Percentiles rank a stretch among this genome's conserved stretches.
These are phyloP conservation scores for Hysterium pulicare DNA, from an alignment of 2,329 filamentous ascomycete species.

Conservation along the genomic window DNA sequence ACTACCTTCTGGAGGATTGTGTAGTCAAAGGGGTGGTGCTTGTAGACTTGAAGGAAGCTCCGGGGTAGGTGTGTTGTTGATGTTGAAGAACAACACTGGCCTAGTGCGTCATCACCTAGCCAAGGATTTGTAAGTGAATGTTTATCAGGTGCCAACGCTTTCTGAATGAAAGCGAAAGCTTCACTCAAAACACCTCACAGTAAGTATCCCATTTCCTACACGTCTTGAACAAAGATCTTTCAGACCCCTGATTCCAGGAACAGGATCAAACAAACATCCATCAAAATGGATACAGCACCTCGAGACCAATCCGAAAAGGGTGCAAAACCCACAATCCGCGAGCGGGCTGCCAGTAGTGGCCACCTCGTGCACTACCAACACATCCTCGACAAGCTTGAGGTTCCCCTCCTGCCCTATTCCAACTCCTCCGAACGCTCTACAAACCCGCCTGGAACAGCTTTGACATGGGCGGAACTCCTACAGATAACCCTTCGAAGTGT, in stretches of 20 bases:
- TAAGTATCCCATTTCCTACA: neutral
- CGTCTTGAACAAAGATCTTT: no score
- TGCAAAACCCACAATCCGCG: neutral
- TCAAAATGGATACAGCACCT: neutral
- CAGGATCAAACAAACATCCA: neutral
- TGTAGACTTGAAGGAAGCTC: no score
- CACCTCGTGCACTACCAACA: no score
- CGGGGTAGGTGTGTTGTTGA: no score
- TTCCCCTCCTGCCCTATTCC: neutral
- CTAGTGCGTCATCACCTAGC: no score
- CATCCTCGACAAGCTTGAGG: neutral
- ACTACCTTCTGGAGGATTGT: no score
- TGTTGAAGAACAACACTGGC: no score
- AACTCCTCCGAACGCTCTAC: neutral
- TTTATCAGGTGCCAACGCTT: no score
- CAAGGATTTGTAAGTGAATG: no score
- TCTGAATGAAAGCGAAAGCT: no score
- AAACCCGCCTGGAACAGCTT: neutral
- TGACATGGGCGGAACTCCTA: neutral
- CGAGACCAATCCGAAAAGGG: neutral
- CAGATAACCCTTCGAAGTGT: neutral
- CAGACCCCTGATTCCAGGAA: neutral
- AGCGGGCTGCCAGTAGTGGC: no score
- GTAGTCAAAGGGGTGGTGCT: no score
- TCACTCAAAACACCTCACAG: neutral